Evolutionary conservation across 495 filamentous ascomycete genomes (phyloP).

Genomic region (Trypethelium eluteriae): DNA sequence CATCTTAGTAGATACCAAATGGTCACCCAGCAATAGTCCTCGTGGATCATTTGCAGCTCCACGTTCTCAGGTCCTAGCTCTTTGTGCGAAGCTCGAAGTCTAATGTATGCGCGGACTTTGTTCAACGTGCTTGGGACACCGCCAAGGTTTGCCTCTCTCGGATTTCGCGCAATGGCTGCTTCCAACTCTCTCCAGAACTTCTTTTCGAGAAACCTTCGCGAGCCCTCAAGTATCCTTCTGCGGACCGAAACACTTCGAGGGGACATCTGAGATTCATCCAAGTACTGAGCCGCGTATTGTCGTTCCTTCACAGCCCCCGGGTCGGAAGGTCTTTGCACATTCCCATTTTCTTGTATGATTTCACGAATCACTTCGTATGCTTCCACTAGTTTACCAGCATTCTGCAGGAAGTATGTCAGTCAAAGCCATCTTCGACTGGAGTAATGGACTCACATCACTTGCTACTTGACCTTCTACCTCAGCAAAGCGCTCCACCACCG

Average conservation of each 20-base stretch:
- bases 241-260: conserved; percentile 52
- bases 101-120: conserved; percentile 86
- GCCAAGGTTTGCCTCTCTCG: conserved; percentile 79
- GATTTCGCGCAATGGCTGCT: conserved; percentile 66
- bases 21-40: conserved; percentile 85
- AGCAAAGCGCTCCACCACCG: conserved; percentile 64
- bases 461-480: conserved; percentile 60
- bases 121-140: conserved; percentile 79
- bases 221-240: conserved; percentile 69
- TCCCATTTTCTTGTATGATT: conserved; percentile 60
- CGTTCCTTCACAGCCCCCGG: conserved; percentile 58
- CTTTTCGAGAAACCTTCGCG: conserved; percentile 65
- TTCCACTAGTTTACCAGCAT: conserved; percentile 55
- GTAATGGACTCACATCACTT: conserved; percentile 48
- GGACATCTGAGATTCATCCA: conserved; percentile 62
- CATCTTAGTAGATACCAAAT: conserved; percentile 87
- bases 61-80: conserved; percentile 69
- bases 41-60: conserved; percentile 63
- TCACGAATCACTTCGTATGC: conserved; percentile 70
- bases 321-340: conserved; percentile 44
- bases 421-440: conserved; percentile 36
- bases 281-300: conserved; percentile 64
- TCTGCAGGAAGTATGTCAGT: conserved; percentile 17
- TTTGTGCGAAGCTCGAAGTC: conserved; percentile 64
- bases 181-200: conserved; percentile 68